These are phyloP conservation scores for Exophiala sp. DNA, from an alignment of 2,329 filamentous ascomycete species.

Conservation along the genomic window DNA sequence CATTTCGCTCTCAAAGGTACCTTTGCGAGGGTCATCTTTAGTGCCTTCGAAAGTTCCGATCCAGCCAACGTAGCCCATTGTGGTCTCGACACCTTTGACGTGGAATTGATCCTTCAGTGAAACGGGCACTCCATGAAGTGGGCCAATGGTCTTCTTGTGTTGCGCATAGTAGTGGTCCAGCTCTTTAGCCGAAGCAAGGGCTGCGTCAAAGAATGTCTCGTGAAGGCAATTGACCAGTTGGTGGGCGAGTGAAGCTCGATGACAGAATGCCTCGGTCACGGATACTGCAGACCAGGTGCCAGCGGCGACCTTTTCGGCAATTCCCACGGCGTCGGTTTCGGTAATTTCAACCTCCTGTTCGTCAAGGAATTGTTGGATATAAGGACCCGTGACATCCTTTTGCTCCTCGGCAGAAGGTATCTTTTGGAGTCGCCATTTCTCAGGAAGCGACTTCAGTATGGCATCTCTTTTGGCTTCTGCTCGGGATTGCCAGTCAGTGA, in stretches of 20 bases:
- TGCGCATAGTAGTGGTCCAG: slow-evolving; percentile 48
- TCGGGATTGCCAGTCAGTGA: slow-evolving; percentile 45
- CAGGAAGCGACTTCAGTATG: slow-evolving; percentile 53
- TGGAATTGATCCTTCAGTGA: slow-evolving; percentile 52
- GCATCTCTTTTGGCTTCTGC: slow-evolving; percentile 54
- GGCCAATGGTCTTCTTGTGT: slow-evolving; percentile 49
- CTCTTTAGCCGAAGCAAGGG: slow-evolving; percentile 46
- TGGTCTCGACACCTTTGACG: slow-evolving; percentile 50
- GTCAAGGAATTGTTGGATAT: slow-evolving; percentile 55
- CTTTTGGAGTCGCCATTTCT: slow-evolving; percentile 52
- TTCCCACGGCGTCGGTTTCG: slow-evolving; percentile 56
- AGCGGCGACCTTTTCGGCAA: slow-evolving; percentile 52
- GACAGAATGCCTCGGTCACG: slow-evolving; percentile 56
- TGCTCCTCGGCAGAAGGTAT: slow-evolving; percentile 51
- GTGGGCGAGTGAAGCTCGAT: slow-evolving; percentile 56
- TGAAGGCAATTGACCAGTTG: slow-evolving; percentile 55
- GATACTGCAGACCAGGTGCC: slow-evolving; percentile 57
- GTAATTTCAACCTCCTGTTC: slow-evolving; percentile 58
- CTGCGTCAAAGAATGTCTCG: slow-evolving; percentile 54
- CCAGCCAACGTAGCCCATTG: slow-evolving; percentile 65
- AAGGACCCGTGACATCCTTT: slow-evolving; percentile 55
- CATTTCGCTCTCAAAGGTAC: slow-evolving; percentile 55
- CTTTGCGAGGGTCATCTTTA: slow-evolving; percentile 49
- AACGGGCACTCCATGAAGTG: slow-evolving; percentile 61
- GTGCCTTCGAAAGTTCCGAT: slow-evolving; percentile 59